A percentile compares a stretch with the other conserved stretches of the same genome.
Conservation (phyloP, 192 early-diverging fungal species). For the Coemansia biformis region DNA sequence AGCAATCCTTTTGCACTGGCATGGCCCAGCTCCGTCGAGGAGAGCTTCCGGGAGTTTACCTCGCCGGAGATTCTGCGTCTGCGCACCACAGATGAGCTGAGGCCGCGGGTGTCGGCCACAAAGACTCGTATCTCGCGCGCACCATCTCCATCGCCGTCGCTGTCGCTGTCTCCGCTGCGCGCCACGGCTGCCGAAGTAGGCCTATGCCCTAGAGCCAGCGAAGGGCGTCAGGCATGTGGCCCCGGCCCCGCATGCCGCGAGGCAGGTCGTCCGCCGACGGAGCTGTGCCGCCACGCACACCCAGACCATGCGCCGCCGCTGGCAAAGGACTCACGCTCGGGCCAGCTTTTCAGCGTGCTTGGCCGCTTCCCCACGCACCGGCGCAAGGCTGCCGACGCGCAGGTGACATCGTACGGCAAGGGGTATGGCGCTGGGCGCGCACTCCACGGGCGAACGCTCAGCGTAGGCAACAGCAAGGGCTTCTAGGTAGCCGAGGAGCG, state of each 20-base stretch:
- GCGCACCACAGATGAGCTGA: constrained; percentile 7
- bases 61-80: constrained; percentile 38
- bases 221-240: too few relatives aligned
- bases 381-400: constrained; percentile 1
- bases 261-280: too few relatives aligned
- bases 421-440: too few relatives aligned
- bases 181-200: not conserved
- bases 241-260: too few relatives aligned
- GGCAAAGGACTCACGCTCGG: constrained; percentile 1
- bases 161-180: not conserved
- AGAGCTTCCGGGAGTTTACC: constrained; percentile 24
- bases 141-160: not conserved
- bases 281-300: not conserved
- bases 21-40: constrained; percentile 1
- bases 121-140: not conserved
- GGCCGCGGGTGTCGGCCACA: not conserved
- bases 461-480: too few relatives aligned
- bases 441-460: too few relatives aligned
- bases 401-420: too few relatives aligned
- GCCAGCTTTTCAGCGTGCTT: constrained; percentile 1
- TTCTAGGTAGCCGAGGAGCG: too few relatives aligned
- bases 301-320: not conserved
- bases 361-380: constrained; percentile 1
- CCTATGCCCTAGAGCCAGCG: too few relatives aligned
- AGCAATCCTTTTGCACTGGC: constrained; percentile 4